Evolutionary conservation across 176 grass and related monocot species (phyloP).

Genomic region (Eragrostis nindensis): DNA sequence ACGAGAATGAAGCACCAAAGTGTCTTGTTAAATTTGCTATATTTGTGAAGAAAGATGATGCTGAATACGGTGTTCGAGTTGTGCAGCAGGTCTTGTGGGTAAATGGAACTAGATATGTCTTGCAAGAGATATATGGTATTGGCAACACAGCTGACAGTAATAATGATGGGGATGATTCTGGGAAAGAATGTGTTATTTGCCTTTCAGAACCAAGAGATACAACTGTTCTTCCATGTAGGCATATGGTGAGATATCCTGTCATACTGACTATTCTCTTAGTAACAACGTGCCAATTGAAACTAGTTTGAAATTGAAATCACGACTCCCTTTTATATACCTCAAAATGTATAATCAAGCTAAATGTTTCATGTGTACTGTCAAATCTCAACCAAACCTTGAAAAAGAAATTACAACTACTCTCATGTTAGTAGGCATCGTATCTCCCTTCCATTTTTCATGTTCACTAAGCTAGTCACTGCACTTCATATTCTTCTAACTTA

Average conservation of each 20-base stretch:
- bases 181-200: conserved; percentile 75
- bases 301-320: background rate
- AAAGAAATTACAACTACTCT: background rate
- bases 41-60: conserved; percentile 57
- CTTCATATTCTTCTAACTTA: background rate
- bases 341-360: conserved; percentile 1
- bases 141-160: conserved; percentile 48
- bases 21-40: conserved; percentile 61
- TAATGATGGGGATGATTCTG: conserved; percentile 50
- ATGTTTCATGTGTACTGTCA: background rate
- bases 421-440: background rate
- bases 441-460: conserved; percentile 6
- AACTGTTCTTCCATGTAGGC: conserved; percentile 67
- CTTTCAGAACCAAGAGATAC: conserved; percentile 71
- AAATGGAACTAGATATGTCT: conserved; percentile 61
- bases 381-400: background rate
- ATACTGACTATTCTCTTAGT: background rate
- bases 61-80: conserved; percentile 42
- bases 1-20: conserved; percentile 37
- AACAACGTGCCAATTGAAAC: conserved; percentile 8
- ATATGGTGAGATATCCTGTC: conserved; percentile 60
- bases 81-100: conserved; percentile 65
- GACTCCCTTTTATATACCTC: background rate
- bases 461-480: background rate
- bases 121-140: conserved; percentile 73